These are phyloP conservation scores for Sungouiella blattae DNA, from an alignment of 805 yeast genomes.

Conservation along the genomic window DNA sequence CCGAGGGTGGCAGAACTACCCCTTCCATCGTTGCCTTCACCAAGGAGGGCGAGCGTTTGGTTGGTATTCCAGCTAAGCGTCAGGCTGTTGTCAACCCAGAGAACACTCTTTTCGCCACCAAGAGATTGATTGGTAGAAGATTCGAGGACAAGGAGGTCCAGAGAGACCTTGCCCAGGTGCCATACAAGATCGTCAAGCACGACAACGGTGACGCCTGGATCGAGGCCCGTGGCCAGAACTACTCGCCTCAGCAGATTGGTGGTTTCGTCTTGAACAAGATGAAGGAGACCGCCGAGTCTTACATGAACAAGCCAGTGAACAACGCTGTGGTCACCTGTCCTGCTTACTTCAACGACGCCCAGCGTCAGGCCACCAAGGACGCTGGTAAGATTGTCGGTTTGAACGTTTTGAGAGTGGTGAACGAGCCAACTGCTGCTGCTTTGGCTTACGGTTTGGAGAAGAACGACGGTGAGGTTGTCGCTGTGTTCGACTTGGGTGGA, in stretches of 20 bases:
- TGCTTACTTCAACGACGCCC: conserved; percentile 87
- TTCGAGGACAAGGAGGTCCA: conserved; percentile 87
- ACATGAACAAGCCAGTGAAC: conserved; percentile 80
- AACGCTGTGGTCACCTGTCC: conserved; percentile 92
- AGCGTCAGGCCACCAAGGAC: conserved; percentile 92
- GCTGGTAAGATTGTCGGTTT: conserved; percentile 97
- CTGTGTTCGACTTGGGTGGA: conserved; percentile 97
- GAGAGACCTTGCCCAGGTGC: conserved; percentile 81
- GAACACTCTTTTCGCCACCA: conserved; percentile 91
- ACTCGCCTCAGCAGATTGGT: conserved; percentile 95
- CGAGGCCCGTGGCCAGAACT: conserved; percentile 79
- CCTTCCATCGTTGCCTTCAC: conserved; percentile 96
- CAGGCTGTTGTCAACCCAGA: conserved; percentile 94
- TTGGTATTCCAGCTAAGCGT: conserved; percentile 94
- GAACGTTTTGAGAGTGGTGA: conserved; percentile 83
- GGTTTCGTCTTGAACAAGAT: conserved; percentile 90
- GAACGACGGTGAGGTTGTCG: conserved; percentile 78
- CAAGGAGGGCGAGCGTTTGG: conserved; percentile 76
- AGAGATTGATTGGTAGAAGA: conserved; percentile 92
- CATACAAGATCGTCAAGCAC: conserved; percentile 88
- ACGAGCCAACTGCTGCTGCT: conserved; percentile 93
- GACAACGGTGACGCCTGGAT: conserved; percentile 95
- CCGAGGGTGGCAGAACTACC: conserved; percentile 64
- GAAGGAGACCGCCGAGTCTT: conserved; percentile 97
- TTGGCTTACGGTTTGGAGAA: conserved; percentile 92